Evolutionary conservation across 257 asterid species (phyloP).

Genomic region (Jacaranda mimosifolia): DNA sequence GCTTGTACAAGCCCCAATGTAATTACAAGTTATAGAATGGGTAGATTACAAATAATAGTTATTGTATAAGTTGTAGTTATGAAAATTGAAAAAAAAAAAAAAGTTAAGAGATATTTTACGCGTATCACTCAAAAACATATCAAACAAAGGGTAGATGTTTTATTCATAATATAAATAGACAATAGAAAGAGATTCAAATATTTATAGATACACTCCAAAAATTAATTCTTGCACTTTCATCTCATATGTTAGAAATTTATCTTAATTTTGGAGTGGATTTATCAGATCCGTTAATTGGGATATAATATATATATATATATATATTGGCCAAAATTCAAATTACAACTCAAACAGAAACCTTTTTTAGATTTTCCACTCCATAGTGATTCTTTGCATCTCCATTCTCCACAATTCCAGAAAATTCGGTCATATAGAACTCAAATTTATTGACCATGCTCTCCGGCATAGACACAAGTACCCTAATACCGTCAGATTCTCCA

Average conservation of each 20-base stretch:
- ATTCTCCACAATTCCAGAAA: slow-evolving; percentile 34
- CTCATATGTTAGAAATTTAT: not conserved
- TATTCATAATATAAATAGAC: not conserved
- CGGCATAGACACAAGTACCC: slow-evolving; percentile 82
- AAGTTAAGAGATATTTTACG: no score
- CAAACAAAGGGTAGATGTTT: no score
- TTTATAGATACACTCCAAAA: not conserved
- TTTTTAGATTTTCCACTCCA: slow-evolving; percentile 48
- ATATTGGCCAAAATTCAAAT: not conserved
- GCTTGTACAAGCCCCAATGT: no score
- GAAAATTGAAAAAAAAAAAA: no score
- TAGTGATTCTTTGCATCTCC: slow-evolving; percentile 46
- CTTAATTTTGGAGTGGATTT: not conserved
- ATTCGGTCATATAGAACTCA: slow-evolving; percentile 67
- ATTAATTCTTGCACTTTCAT: not conserved
- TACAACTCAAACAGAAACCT: slow-evolving; percentile 49
- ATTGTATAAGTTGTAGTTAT: no score
- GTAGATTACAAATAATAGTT: no score
- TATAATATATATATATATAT: not conserved
- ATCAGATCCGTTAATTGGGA: not conserved
- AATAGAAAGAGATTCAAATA: not conserved
- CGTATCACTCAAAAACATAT: no score
- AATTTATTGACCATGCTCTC: slow-evolving; percentile 55
- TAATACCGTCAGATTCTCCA: slow-evolving; percentile 52
- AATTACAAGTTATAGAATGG: no score